Evolutionary conservation across 225 moss, liverwort and hornwort genomes (phyloP).

Genomic region (Sphagnum tenellum): DNA sequence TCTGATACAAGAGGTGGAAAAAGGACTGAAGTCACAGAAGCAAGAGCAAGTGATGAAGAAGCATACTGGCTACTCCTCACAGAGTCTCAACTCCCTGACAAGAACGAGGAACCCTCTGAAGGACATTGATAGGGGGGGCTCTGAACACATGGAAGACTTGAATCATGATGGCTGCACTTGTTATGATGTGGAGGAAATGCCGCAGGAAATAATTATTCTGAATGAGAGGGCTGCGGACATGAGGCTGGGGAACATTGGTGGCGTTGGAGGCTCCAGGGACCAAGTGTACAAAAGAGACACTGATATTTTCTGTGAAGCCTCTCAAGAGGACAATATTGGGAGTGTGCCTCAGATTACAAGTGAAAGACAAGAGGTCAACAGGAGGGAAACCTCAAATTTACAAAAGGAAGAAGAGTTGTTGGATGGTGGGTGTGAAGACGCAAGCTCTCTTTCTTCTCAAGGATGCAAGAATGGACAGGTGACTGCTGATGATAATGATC

Average conservation of each 20-base stretch:
- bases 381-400: constrained; percentile 1
- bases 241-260: no score
- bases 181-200: no score
- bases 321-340: no score
- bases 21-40: constrained; percentile 6
- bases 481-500: not conserved
- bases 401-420: not conserved
- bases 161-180: constrained; percentile 2
- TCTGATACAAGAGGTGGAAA: no score
- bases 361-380: not conserved
- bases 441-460: not conserved
- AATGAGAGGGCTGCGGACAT: no score
- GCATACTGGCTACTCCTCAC: constrained; percentile 10
- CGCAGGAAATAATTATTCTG: no score
- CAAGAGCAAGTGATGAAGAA: constrained; percentile 6
- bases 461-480: not conserved
- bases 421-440: not conserved
- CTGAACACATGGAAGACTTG: constrained; percentile 40
- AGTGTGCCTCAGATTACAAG: no score
- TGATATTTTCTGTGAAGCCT: no score
- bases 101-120: no score
- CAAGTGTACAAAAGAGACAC: no score
- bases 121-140: no score
- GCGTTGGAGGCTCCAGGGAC: no score
- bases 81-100: constrained; percentile 16